phyloP scores from a whole-genome alignment of 345 rosid species.

The Populus euphratica region DNA sequence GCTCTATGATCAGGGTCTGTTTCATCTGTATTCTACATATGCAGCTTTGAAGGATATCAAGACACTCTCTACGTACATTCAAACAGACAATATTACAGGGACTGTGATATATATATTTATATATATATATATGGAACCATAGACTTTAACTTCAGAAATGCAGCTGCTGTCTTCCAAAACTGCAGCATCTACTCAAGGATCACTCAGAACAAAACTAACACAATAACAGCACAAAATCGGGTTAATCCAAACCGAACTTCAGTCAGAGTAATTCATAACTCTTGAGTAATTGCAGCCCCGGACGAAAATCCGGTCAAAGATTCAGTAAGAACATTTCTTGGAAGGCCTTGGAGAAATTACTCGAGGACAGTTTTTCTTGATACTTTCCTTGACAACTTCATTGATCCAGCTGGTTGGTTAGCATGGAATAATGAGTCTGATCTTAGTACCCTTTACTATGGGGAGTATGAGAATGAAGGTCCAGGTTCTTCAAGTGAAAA shows the following conservation, averaged over 20 bases:
- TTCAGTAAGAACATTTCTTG: conserved; percentile 13
- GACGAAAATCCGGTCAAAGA: conserved; percentile 1
- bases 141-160: conserved; percentile 39
- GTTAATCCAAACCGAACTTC: conserved; percentile 9
- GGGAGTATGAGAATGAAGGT: conserved; percentile 12
- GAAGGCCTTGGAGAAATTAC: conserved; percentile 28
- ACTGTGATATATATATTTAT: conserved; percentile 11
- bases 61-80: conserved; percentile 22
- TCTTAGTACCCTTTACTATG: conserved; percentile 9
- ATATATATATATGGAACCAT: conserved; percentile 4
- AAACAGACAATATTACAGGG: conserved; percentile 28
- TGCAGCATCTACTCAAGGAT: conserved; percentile 12
- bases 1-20: conserved; percentile 22
- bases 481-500: conserved; percentile 6
- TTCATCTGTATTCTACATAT: conserved; percentile 20
- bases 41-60: conserved; percentile 28
- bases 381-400: not conserved
- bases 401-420: conserved; percentile 11
- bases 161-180: conserved; percentile 24
- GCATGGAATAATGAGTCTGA: conserved; percentile 5
- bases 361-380: conserved; percentile 14
- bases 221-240: conserved; percentile 34
- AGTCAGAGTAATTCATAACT: conserved; percentile 21
- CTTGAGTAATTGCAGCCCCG: conserved; percentile 14
- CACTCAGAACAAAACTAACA: conserved; percentile 1